Percentiles rank a stretch among this genome's conserved stretches.
Evolutionary conservation across 108 stramenopile species (phyloP).

Genomic region (Parietichytrium sp.): DNA sequence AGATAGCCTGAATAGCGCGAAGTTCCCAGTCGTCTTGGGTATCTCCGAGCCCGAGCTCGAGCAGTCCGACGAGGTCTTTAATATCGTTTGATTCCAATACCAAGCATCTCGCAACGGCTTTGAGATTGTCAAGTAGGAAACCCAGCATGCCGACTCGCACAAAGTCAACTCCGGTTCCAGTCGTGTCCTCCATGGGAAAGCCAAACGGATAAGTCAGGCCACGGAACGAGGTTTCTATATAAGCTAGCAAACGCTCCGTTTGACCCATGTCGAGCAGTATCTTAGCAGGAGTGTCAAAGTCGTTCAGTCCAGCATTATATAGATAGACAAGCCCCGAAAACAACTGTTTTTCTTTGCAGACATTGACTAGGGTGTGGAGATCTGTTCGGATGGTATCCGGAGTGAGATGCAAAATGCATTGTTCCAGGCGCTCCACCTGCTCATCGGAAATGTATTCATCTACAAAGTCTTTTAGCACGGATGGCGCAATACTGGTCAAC

Average conservation of each 20-base stretch:
- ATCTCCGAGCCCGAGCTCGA: background rate
- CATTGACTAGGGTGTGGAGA: background rate
- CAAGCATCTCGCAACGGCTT: background rate
- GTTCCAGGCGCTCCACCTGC: constrained; percentile 2
- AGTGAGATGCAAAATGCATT: constrained; percentile 34
- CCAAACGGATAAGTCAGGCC: constrained; percentile 20
- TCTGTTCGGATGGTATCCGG: constrained; percentile 28
- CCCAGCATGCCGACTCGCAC: background rate
- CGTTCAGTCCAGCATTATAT: constrained; percentile 17
- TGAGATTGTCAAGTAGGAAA: background rate
- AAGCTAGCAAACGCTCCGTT: background rate
- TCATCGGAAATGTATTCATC: background rate
- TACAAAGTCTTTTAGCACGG: constrained; percentile 20
- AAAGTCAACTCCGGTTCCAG: background rate
- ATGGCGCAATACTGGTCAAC: background rate
- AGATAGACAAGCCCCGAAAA: constrained; percentile 27
- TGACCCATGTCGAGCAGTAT: constrained; percentile 22
- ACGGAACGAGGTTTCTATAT: constrained; percentile 22
- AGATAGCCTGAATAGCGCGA: constrained; percentile 6
- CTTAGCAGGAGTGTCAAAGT: constrained; percentile 13
- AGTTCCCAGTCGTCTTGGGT: constrained; percentile 12
- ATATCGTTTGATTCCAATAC: background rate
- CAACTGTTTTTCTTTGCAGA: background rate
- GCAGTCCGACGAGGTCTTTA: background rate
- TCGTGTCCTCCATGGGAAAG: background rate